Percentiles rank a stretch among this genome's conserved stretches.
phyloP scores from a whole-genome alignment of 1,284 basidiomycete species.

The Neonothopanus nambi region DNA sequence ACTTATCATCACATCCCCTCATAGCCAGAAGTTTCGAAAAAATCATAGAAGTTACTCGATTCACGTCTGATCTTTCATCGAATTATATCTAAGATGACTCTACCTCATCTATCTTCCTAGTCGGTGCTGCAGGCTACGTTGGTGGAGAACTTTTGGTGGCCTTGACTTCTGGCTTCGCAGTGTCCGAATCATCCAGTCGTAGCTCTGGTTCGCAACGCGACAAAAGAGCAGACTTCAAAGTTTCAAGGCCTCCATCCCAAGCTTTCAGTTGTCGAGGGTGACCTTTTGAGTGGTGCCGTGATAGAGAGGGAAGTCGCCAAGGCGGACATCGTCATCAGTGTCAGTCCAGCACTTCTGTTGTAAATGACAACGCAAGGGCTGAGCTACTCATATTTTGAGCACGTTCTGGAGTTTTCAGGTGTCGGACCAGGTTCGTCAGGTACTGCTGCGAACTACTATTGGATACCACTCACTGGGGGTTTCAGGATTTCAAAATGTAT shows the following conservation, averaged over 20 bases:
- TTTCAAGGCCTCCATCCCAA: slow-evolving; percentile 10
- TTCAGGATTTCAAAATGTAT: slow-evolving; percentile 1
- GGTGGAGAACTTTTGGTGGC: slow-evolving; percentile 6
- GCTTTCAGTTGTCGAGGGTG: slow-evolving; percentile 5
- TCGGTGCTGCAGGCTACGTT: slow-evolving; percentile 13
- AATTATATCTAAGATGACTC: no score
- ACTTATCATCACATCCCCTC: no score
- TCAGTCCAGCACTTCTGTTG: slow-evolving; percentile 2
- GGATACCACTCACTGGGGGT: no score
- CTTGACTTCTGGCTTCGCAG: slow-evolving; percentile 1
- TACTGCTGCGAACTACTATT: no score
- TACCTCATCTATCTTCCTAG: slow-evolving; percentile 2
- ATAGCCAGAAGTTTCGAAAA: no score
- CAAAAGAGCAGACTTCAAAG: not conserved
- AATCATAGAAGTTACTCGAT: no score
- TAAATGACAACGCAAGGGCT: slow-evolving; percentile 3
- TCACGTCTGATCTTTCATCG: no score
- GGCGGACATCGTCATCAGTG: slow-evolving; percentile 9
- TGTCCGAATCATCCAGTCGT: slow-evolving; percentile 6
- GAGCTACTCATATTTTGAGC: not conserved
- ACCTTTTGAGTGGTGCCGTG: not conserved
- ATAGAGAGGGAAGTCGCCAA: slow-evolving; percentile 5
- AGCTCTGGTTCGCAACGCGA: slow-evolving; percentile 1
- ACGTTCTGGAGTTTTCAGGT: not conserved
- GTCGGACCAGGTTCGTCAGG: slow-evolving; percentile 3